Evolutionary conservation across 192 early-diverging fungal species (phyloP).

Genomic region (Mortierella claussenii): DNA sequence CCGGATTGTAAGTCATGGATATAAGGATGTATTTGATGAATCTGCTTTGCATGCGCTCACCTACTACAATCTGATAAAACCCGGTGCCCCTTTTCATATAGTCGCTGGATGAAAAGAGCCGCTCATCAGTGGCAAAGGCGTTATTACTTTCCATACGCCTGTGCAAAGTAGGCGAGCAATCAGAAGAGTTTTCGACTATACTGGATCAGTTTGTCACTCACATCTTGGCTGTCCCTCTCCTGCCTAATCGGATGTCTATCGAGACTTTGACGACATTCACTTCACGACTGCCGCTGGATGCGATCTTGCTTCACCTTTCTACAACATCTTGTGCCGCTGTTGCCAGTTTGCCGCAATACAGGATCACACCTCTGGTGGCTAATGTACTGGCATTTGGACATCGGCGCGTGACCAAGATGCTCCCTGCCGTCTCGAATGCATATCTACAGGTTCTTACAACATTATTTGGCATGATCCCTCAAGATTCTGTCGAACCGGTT

Average conservation of each 20-base stretch:
- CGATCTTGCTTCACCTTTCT: conserved; percentile 45
- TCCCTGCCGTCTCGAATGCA: conserved; percentile 9
- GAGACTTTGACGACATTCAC: conserved; percentile 51
- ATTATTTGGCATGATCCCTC: conserved; percentile 37
- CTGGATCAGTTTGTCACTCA: conserved; percentile 53
- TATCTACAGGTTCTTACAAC: conserved; percentile 55
- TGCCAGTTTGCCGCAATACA: conserved; percentile 41
- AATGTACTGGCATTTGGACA: conserved; percentile 23
- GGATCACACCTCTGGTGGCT: conserved; percentile 25
- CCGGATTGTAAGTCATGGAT: conserved; percentile 32
- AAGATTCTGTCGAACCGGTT: conserved; percentile 19
- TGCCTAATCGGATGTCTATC: conserved; percentile 58
- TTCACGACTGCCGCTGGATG: conserved; percentile 52
- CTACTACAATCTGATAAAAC: no score
- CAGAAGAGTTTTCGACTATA: not conserved
- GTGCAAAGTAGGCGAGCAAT: conserved; percentile 13
- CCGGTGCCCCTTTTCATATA: not conserved
- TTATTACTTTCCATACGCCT: conserved; percentile 24
- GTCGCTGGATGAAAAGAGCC: conserved; percentile 37
- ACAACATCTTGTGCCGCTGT: conserved; percentile 58
- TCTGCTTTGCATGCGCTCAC: no score
- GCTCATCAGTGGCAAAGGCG: conserved; percentile 18
- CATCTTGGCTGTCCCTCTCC: conserved; percentile 62
- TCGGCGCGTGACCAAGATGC: conserved; percentile 36
- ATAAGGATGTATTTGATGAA: no score